Evolutionary conservation across 306 rosid species (phyloP), one percentile per base, ranked within the genome.

Genomic region (Geum urbanum): DNA sequence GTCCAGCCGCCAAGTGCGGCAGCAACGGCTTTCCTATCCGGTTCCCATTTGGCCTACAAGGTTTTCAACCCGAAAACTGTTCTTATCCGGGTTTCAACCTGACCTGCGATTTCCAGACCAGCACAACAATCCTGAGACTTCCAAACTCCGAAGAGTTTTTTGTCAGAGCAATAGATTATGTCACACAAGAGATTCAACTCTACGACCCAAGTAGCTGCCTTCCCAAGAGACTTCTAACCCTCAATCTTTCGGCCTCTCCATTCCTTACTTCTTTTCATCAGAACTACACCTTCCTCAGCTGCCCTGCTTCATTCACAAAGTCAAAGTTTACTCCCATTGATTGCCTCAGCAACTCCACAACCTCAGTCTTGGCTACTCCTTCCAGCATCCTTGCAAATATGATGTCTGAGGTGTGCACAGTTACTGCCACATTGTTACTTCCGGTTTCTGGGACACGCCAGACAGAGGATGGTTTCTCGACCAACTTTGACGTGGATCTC

Each of bases 81-180:
- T 87, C 92, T 27, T 88, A 83, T 71, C 91, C 89, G 4, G 96
- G 87, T 70, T 91, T 91, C 79, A 60, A 72, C 54, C 67, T 91
- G 14, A 27, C 69, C 41, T 88, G 97, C 77, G 77, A 77, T 18
- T 64, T 44, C 32, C 76, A 71, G 24, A 73, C 37, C 37, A 32
- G 77, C n/a, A 46, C 8, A 43, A 55, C 85, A 4, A 79, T 81
- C 59, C 27, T 86, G 13, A 74, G 37, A 63, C 86, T 91, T 16
- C 85, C 92, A 50, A 16, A 76, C 67, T 58, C 86, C 0, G 86
- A 83, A 35, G 79, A 78, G 0, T 86, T 88, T 71, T 77, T 48
- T 14, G 89, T 91, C 43, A 58, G 86, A 37, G 45, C 55, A 44
- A 83, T 91, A 47, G 74, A 79, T 44, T 91, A 91, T 65, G 10